phyloP scores from a whole-genome alignment of 1,284 basidiomycete genomes.

The Ustilago xerochloae region DNA sequence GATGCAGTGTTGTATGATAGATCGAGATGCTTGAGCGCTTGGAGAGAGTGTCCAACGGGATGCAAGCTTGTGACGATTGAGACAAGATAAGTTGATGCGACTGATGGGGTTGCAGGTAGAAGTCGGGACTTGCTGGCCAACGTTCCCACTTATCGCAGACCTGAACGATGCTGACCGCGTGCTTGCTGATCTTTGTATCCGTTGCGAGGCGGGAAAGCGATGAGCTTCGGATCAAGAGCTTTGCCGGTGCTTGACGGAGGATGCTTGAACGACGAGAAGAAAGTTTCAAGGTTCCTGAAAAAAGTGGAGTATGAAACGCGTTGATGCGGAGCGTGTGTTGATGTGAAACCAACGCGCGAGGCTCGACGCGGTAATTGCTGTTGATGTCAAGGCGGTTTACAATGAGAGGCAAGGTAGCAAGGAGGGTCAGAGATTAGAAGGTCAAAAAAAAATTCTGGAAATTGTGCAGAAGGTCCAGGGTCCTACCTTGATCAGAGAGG shows the following conservation, averaged over 20 bases:
- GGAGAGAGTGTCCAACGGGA: too few relatives aligned
- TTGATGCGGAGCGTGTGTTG: background rate
- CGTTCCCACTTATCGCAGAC: too few relatives aligned
- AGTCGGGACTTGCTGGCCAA: too few relatives aligned
- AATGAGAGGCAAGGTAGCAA: background rate
- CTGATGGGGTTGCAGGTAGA: too few relatives aligned
- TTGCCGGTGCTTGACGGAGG: background rate
- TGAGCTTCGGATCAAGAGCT: background rate
- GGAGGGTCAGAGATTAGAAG: background rate
- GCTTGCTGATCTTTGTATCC: too few relatives aligned
- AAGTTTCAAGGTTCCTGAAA: background rate
- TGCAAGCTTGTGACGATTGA: background rate
- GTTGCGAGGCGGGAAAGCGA: too few relatives aligned
- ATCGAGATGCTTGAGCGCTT: too few relatives aligned
- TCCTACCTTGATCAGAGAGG: background rate
- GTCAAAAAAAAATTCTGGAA: background rate
- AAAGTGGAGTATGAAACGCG: background rate
- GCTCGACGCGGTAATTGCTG: conserved; percentile 4
- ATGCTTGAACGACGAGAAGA: background rate
- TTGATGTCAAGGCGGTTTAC: background rate
- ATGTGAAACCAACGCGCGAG: conserved; percentile 3
- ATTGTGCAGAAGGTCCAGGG: too few relatives aligned
- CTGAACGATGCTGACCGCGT: too few relatives aligned
- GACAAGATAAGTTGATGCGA: background rate
- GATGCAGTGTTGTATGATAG: background rate